Evolutionary conservation across 805 yeast genomes (phyloP).

Genomic region (Wickerhamiella occidentalis): DNA sequence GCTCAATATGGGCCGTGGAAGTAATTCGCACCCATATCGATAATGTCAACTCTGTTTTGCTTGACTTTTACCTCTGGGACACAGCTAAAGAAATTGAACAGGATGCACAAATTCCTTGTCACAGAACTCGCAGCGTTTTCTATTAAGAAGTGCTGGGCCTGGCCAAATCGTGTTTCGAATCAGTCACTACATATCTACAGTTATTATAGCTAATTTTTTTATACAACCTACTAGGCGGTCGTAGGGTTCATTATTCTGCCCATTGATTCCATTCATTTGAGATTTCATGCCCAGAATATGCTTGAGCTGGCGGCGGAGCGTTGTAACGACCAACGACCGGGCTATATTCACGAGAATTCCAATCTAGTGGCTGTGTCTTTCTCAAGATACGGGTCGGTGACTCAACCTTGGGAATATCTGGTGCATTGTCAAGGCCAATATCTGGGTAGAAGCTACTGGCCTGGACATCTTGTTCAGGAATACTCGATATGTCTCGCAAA

Average conservation of each 20-base stretch:
- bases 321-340: too few species aligned
- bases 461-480: background rate
- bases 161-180: too few species aligned
- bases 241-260: too few species aligned
- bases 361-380: background rate
- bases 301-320: too few species aligned
- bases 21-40: slow-evolving; percentile 22
- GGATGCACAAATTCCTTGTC: slow-evolving; percentile 25
- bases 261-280: too few species aligned
- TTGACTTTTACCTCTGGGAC: slow-evolving; percentile 37
- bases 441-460: too few species aligned
- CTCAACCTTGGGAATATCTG: background rate
- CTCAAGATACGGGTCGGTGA: background rate
- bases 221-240: too few species aligned
- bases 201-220: too few species aligned
- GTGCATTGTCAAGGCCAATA: background rate
- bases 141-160: slow-evolving; percentile 19
- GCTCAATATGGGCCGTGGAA: slow-evolving; percentile 35
- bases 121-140: slow-evolving; percentile 30
- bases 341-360: background rate
- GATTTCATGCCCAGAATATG: too few species aligned
- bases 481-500: background rate
- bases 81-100: slow-evolving; percentile 32
- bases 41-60: slow-evolving; percentile 29
- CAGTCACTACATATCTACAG: too few species aligned